Conservation (phyloP, 352 stramenopile species). For the Globisporangium cederbergense region DNA sequence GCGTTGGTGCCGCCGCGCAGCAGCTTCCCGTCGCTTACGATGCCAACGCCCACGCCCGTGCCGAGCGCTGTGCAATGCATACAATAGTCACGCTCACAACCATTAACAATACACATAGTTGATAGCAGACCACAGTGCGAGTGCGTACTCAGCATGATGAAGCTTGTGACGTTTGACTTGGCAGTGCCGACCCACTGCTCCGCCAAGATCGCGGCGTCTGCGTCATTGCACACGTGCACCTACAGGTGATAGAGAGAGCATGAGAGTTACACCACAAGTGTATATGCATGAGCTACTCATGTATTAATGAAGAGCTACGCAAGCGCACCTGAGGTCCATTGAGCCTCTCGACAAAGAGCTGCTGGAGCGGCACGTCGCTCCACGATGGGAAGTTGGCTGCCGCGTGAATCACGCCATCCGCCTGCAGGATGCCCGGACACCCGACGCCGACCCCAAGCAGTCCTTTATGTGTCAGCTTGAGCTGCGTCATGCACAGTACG, state of each 20-base stretch:
- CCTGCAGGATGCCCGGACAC: slow-evolving; percentile 54
- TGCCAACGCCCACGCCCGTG: slow-evolving; percentile 67
- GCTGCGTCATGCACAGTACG: slow-evolving; percentile 7
- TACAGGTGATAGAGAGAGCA: slow-evolving; percentile 12
- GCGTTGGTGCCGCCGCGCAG: slow-evolving; percentile 62
- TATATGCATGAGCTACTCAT: too few relatives aligned
- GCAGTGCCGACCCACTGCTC: slow-evolving; percentile 80
- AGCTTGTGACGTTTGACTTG: slow-evolving; percentile 52
- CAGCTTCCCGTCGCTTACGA: slow-evolving; percentile 62
- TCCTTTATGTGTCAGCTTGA: slow-evolving; percentile 17
- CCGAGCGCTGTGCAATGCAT: slow-evolving; percentile 44
- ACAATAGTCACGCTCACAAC: background rate
- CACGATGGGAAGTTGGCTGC: slow-evolving; percentile 72
- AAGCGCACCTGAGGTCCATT: slow-evolving; percentile 17
- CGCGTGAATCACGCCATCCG: slow-evolving; percentile 51
- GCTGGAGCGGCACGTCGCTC: slow-evolving; percentile 54
- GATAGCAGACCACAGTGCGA: background rate
- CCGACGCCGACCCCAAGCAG: slow-evolving; percentile 54
- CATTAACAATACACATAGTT: background rate
- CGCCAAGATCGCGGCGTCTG: slow-evolving; percentile 74
- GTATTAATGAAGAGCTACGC: slow-evolving; percentile 5
- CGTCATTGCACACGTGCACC: slow-evolving; percentile 69
- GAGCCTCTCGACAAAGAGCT: slow-evolving; percentile 43
- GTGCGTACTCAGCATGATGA: slow-evolving; percentile 82
- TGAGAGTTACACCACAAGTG: background rate